phyloP scores from a whole-genome alignment of 2,329 filamentous ascomycete species.

The Fusarium goolgardi region DNA sequence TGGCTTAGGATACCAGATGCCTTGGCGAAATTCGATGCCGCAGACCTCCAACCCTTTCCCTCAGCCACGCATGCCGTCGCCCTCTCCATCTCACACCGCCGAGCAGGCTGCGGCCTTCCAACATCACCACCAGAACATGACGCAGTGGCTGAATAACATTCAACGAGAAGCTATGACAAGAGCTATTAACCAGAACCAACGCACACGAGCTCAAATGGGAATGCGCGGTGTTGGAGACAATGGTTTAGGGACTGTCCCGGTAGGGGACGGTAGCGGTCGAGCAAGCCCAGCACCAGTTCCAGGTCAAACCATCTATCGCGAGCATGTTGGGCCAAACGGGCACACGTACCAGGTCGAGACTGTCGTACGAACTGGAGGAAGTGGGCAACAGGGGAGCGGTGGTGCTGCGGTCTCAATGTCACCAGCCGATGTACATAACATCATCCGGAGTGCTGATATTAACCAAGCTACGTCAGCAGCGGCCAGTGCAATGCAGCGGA shows the following conservation, averaged over 20 bases:
- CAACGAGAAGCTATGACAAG: constrained; percentile 59
- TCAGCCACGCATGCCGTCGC: constrained; percentile 50
- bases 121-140: constrained; percentile 58
- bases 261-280: constrained; percentile 46
- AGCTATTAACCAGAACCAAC: constrained; percentile 59
- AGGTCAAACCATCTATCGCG: constrained; percentile 50
- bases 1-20: constrained; percentile 46
- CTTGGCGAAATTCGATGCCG: constrained; percentile 49
- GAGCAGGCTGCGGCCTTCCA: constrained; percentile 51
- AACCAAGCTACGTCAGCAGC: constrained; percentile 60
- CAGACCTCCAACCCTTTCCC: constrained; percentile 45
- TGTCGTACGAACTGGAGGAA: constrained; percentile 43
- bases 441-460: constrained; percentile 60
- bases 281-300: constrained; percentile 51
- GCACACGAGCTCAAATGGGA: constrained; percentile 55
- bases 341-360: constrained; percentile 54
- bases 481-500: constrained; percentile 64
- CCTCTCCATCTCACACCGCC: constrained; percentile 45
- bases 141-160: constrained; percentile 60
- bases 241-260: constrained; percentile 32
- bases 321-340: constrained; percentile 51
- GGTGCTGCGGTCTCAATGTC: constrained; percentile 51
- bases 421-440: constrained; percentile 59
- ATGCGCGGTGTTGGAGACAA: constrained; percentile 56
- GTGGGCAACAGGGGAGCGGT: constrained; percentile 23